A percentile compares a stretch with the other conserved stretches of the same genome.
These are phyloP conservation scores for Heliosperma pusillum DNA, from an alignment of 148 eudicot genomes.

Conservation along the genomic window DNA sequence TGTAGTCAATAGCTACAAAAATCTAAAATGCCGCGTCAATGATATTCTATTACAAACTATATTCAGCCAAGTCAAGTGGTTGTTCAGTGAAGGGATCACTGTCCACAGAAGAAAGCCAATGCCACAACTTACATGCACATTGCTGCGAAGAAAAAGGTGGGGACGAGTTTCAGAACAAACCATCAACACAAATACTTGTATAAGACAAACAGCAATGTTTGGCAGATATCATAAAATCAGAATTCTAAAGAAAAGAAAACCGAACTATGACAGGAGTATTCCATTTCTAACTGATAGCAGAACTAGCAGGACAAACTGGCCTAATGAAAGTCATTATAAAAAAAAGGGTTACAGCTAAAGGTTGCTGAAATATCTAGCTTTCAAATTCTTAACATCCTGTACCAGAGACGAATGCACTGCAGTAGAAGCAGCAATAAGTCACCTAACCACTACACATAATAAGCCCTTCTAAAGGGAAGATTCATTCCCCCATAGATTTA, in stretches of 20 bases:
- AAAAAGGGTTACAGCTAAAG: neutral
- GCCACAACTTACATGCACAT: neutral
- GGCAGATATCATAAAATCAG: too few species aligned
- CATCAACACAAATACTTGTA: neutral
- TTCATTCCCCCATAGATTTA: too few species aligned
- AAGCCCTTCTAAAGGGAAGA: too few species aligned
- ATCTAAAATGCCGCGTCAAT: neutral
- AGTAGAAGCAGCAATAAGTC: too few species aligned
- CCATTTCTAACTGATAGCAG: too few species aligned
- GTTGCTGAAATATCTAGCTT: neutral
- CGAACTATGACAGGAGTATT: neutral
- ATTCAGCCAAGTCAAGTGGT: too few species aligned
- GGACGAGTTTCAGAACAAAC: neutral
- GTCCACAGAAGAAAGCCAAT: neutral
- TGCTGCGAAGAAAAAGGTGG: neutral
- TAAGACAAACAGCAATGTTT: neutral
- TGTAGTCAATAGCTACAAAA: too few species aligned
- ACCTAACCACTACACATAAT: too few species aligned
- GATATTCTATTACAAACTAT: neutral
- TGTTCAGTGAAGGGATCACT: neutral
- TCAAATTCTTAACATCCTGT: neutral
- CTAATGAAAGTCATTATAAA: neutral
- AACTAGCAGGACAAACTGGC: too few species aligned
- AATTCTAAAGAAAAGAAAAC: neutral
- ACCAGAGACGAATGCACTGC: too few species aligned